Evolutionary conservation across 176 grass and related monocot genomes (phyloP), one percentile per base, ranked within the genome.

Genomic region (Tillandsia fasciculata): DNA sequence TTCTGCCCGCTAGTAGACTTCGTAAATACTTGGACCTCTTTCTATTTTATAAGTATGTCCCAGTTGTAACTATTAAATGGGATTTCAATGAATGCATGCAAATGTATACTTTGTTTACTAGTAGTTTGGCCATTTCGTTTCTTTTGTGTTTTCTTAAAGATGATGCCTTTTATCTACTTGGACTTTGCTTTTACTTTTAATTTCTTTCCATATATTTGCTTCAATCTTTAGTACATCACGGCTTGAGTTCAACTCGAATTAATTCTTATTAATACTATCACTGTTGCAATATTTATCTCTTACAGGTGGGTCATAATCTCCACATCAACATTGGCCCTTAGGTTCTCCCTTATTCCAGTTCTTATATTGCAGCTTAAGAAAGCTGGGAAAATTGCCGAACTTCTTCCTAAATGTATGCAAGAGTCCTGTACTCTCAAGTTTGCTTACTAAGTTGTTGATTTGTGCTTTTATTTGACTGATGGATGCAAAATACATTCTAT

Each of bases 251-350:
- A 66, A 15, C 33, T 42, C 1, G 64, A 66, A 33, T 66, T 9
- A 1, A 33, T 28, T 26, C 13, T 15, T 28, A 47, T 47, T 33
- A 12, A 13, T 13, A 7, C 24, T 9, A 2, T 17, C 5, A 20
- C 14, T 8, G 8, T 59, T 59, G 54, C 14, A 59, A 14, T 26
- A 13, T 71, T 47, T 75, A 24, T 53, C 23, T 47, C 29, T 33
- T 70, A 11, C 65, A 97, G 93, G 93, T 97, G 93, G 93, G 52
- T 87, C 17, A 87, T 91, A 66, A 92, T 97, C 48, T 82, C 86
- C 53, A 33, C 83, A 26, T 97, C 89, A 50, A 97, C 93, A 12
- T 61, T 97, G 79, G 86, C 84, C 63, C 85, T 97, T 77, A 84
- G 89, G 73, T 42, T 97, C 26, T 72, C 71, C 49, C 80, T 97